Conservation (phyloP, 306 rosid genomes). For the Lupinus albus region DNA sequence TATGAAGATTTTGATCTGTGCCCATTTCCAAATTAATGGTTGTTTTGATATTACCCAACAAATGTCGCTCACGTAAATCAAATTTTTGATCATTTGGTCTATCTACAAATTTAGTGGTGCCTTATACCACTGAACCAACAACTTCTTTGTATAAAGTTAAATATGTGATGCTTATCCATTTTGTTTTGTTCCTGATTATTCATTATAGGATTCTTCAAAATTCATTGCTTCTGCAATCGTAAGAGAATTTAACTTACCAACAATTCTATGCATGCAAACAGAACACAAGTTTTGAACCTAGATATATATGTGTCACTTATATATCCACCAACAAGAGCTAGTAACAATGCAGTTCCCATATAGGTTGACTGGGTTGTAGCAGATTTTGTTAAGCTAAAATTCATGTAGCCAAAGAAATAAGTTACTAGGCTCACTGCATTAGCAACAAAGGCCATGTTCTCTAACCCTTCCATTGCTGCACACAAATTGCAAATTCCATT, state of each 20-base stretch:
- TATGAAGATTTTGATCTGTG: conserved; percentile 19
- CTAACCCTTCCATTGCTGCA: conserved; percentile 77
- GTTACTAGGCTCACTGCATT: conserved; percentile 68
- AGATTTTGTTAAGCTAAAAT: conserved; percentile 68
- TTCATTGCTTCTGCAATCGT: too few relatives aligned
- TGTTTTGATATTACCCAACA: too few relatives aligned
- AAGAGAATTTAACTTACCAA: conserved; percentile 62
- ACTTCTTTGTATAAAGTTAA: too few relatives aligned
- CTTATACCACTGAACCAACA: too few relatives aligned
- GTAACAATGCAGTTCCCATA: conserved; percentile 73
- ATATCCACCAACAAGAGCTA: conserved; percentile 70
- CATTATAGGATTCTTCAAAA: not conserved
- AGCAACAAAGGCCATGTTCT: conserved; percentile 77
- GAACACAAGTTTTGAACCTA: conserved; percentile 69
- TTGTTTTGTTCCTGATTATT: conserved; percentile 7
- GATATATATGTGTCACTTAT: conserved; percentile 71
- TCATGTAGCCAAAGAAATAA: conserved; percentile 75
- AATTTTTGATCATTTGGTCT: too few relatives aligned
- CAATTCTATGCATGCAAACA: conserved; percentile 61
- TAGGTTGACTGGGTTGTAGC: conserved; percentile 77
- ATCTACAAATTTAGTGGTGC: too few relatives aligned
- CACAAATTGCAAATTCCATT: conserved; percentile 21
- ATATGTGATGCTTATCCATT: not conserved
- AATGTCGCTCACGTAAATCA: too few relatives aligned
- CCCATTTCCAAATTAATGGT: not conserved